Conservation (phyloP, 2,329 filamentous ascomycete genomes). For the Atkinsonella texensis region DNA sequence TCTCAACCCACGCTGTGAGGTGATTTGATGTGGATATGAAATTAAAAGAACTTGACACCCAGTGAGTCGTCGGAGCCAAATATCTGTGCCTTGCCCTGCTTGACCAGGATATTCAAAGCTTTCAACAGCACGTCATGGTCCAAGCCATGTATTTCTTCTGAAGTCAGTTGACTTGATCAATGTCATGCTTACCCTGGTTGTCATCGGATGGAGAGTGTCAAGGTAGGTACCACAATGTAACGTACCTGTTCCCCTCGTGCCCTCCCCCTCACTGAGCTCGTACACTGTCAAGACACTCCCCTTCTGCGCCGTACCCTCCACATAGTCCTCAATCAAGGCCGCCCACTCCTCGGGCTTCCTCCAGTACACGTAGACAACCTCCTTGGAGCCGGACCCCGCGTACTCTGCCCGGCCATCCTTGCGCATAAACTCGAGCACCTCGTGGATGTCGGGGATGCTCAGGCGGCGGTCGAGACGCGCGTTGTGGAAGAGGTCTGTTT, state of each 20-base stretch:
- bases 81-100: conserved; percentile 82
- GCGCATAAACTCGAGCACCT: conserved; percentile 48
- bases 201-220: no score
- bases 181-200: neutral
- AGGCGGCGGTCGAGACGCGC: conserved; percentile 39
- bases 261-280: conserved; percentile 82
- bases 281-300: conserved; percentile 84
- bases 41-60: conserved; percentile 93
- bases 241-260: conserved; percentile 52
- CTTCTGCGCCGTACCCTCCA: conserved; percentile 80
- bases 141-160: conserved; percentile 72
- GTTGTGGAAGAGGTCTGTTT: conserved; percentile 46
- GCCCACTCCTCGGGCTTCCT: conserved; percentile 86
- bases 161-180: neutral
- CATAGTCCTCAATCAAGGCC: conserved; percentile 61
- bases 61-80: conserved; percentile 82
- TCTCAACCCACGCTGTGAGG: neutral
- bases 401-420: conserved; percentile 55
- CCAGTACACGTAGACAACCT: conserved; percentile 71
- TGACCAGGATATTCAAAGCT: conserved; percentile 70
- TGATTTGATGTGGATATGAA: neutral
- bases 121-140: conserved; percentile 71
- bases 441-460: conserved; percentile 36
- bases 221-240: neutral
- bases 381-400: conserved; percentile 26